Evolutionary conservation across 2,329 filamentous ascomycete genomes (phyloP), one percentile per base, ranked within the genome.

Genomic region (Endoconidiophora polonica): DNA sequence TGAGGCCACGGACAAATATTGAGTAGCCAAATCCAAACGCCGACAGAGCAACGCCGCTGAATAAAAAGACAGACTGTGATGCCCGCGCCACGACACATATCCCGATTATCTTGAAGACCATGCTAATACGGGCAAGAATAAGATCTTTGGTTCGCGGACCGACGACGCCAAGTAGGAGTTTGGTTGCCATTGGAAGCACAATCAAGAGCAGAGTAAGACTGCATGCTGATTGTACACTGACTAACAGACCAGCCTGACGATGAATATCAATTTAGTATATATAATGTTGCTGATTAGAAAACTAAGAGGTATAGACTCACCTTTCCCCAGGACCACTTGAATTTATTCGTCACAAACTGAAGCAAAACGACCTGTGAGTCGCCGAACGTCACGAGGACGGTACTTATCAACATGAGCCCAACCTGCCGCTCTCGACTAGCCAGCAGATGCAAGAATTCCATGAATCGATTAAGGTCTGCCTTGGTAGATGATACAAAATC

Each of bases 281-380:
- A 18, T 18, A 1, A 18, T 4, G 9, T 9, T 26, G 20, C n/a
- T 10, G 33, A 16, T 3, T 5, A 37, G 4, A 14, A 7, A 14
- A 3, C 14, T 16, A 16, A 23, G 36, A 9, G 39, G 9, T 20
- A 2, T 10, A 10, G 18, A n/a, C 48, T 38, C 5, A 49, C 48
- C 44, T 54, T 51, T n/a, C 52, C 49, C 52, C 52, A 51, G 4
- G 56, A 55, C 54, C 55, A 57, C 7, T 54, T 48, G 45, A 60
- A 59, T 37, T 56, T 55, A 46, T 57, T 58, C 44, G 57, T 60
- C 44, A 58, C 56, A 48, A 59, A 59, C 44, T 59, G 58, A 10
- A 58, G 43, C 40, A 60, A 55, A 9, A 57, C 52, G 10, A 54
- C 45, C 41, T 51, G 48, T 3, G 52, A 50, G 18, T 54, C 52